These are phyloP conservation scores for Crithidia thermophila DNA, from an alignment of 208 protist genomes.

Conservation along the genomic window DNA sequence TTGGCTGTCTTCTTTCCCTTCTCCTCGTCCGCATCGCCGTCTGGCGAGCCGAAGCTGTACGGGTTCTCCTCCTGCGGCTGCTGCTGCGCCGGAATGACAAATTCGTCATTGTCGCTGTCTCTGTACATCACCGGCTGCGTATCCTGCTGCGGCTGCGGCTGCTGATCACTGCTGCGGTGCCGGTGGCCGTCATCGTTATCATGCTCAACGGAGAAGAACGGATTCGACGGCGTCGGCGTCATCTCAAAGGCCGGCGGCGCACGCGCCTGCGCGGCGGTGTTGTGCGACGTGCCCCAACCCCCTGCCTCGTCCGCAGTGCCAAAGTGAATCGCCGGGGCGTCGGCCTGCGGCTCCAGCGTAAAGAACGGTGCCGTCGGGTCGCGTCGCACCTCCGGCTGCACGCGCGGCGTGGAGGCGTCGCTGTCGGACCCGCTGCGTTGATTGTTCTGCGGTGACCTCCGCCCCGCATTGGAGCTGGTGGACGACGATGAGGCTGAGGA, in stretches of 20 bases:
- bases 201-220: conserved; percentile 18
- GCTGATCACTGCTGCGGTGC: too few relatives aligned
- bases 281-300: not conserved
- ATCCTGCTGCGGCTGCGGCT: too few relatives aligned
- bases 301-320: not conserved
- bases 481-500: not conserved
- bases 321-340: not conserved
- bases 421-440: conserved; percentile 16
- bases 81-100: not conserved
- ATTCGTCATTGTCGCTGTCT: too few relatives aligned
- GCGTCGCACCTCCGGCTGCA: not conserved
- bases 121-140: too few relatives aligned
- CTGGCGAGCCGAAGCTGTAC: conserved; percentile 12
- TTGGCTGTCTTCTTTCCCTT: not conserved
- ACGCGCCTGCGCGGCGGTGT: not conserved
- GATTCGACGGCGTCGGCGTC: conserved; percentile 17
- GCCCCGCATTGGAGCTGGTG: not conserved
- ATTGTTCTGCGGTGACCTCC: not conserved
- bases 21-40: not conserved
- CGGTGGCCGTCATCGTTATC: too few relatives aligned
- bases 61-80: not conserved
- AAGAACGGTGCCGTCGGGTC: conserved; percentile 10
- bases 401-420: conserved; percentile 7
- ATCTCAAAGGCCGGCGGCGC: conserved; percentile 15
- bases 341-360: conserved; percentile 18